Conservation (phyloP, 1,139 yeast genomes). For the Arxiozyma slooffiae region DNA sequence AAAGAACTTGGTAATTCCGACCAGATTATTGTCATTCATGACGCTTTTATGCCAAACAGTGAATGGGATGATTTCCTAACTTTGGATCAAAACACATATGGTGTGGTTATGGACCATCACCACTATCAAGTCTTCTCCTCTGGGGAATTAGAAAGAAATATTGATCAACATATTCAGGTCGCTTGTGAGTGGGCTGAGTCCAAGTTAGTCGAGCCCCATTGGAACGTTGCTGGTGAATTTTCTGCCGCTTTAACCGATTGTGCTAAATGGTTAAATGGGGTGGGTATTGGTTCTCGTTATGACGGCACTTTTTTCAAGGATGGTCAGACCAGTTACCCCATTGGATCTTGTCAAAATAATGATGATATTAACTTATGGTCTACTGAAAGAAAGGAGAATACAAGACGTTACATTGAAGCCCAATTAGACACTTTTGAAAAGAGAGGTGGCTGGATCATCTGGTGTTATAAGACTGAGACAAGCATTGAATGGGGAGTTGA, state of each 20-base stretch:
- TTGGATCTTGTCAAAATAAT: slow-evolving; percentile 21
- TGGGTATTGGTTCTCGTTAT: slow-evolving; percentile 49
- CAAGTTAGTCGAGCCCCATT: slow-evolving; percentile 36
- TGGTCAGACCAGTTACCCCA: slow-evolving; percentile 25
- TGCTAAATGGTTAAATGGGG: slow-evolving; percentile 56
- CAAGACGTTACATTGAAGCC: slow-evolving; percentile 42
- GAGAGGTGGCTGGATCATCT: slow-evolving; percentile 50
- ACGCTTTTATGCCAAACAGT: slow-evolving; percentile 45
- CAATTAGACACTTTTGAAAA: slow-evolving; percentile 40
- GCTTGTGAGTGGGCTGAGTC: slow-evolving; percentile 35
- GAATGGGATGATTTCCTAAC: slow-evolving; percentile 44
- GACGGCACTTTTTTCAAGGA: slow-evolving; percentile 41
- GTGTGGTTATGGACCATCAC: slow-evolving; percentile 41
- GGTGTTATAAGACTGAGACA: slow-evolving; percentile 60
- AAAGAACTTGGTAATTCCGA: no score
- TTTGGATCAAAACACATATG: slow-evolving; percentile 29
- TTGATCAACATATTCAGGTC: slow-evolving; percentile 24
- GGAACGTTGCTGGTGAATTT: slow-evolving; percentile 55
- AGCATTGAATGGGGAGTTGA: slow-evolving; percentile 57
- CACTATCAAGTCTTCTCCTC: slow-evolving; percentile 54
- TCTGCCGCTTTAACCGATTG: slow-evolving; percentile 59
- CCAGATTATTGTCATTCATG: slow-evolving; percentile 44
- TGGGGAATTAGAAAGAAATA: slow-evolving; percentile 33
- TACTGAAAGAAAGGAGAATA: slow-evolving; percentile 28
- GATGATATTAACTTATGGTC: slow-evolving; percentile 28